A percentile compares a stretch with the other conserved stretches of the same genome.
These are phyloP conservation scores for Eucalyptus albens DNA, from an alignment of 345 rosid genomes.

Conservation along the genomic window DNA sequence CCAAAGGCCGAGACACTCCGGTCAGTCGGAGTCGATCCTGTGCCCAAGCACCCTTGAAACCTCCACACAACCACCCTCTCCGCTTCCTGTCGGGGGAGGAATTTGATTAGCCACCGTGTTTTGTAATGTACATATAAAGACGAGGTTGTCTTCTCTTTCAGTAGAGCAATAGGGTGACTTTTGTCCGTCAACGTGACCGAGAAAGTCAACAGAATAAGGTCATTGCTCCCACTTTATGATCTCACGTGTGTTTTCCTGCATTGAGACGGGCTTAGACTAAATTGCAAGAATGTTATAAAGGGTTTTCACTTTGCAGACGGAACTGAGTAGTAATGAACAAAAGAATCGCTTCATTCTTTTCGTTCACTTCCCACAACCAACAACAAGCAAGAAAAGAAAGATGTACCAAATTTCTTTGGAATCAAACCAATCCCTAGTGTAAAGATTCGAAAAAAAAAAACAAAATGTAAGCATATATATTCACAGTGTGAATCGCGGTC, in stretches of 20 bases:
- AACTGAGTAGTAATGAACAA: background rate
- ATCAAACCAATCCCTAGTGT: background rate
- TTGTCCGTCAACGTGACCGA: background rate
- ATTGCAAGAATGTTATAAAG: background rate
- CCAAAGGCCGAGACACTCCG: slow-evolving; percentile 31
- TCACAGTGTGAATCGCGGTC: background rate
- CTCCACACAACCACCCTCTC: background rate
- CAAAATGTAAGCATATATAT: background rate
- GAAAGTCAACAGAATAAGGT: background rate
- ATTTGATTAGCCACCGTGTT: background rate
- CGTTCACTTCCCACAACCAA: background rate
- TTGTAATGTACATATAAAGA: background rate
- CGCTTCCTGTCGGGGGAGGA: background rate
- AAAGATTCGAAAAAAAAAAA: background rate
- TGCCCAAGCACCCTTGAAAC: background rate
- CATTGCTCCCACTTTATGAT: background rate
- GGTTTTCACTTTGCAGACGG: background rate
- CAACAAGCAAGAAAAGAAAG: background rate
- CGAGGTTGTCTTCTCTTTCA: background rate
- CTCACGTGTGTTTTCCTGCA: background rate
- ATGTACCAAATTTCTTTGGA: background rate
- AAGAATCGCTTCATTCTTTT: background rate
- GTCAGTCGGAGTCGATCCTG: slow-evolving; percentile 49
- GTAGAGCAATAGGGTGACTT: background rate
- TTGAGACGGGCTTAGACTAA: background rate